These are phyloP conservation scores for Auriscalpium vulgare DNA, from an alignment of 768 basidiomycete species.

Conservation along the genomic window DNA sequence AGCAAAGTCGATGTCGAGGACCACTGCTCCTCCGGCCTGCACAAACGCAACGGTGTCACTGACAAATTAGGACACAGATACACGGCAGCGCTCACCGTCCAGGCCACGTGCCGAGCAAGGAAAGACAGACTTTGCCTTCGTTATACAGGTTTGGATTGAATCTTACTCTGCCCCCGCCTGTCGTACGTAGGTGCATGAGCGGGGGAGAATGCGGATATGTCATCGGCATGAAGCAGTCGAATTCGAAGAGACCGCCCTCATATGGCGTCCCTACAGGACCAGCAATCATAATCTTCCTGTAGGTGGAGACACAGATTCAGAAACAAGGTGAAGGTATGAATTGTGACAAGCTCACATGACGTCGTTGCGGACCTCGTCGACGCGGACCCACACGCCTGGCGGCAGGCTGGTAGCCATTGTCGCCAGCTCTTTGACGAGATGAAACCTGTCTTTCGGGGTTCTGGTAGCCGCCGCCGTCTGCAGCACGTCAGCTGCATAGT, in stretches of 20 bases:
- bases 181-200: constrained; percentile 43
- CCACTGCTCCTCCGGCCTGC: constrained; percentile 40
- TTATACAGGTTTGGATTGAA: constrained; percentile 53
- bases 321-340: not conserved
- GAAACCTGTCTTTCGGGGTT: constrained; percentile 38
- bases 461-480: constrained; percentile 33
- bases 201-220: constrained; percentile 42
- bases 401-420: constrained; percentile 49
- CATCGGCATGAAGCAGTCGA: constrained; percentile 50
- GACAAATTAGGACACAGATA: not conserved
- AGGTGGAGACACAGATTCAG: not conserved
- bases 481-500: not conserved
- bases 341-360: constrained; percentile 33
- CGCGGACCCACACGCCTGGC: constrained; percentile 46
- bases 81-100: constrained; percentile 27
- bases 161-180: constrained; percentile 39
- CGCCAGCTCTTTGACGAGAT: constrained; percentile 50
- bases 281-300: constrained; percentile 48
- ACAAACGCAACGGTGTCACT: not conserved
- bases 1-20: constrained; percentile 40
- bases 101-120: constrained; percentile 47
- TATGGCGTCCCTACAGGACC: constrained; percentile 65
- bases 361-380: constrained; percentile 51
- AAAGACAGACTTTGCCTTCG: constrained; percentile 45
- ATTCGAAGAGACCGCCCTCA: constrained; percentile 58